Evolutionary conservation across 2,329 filamentous ascomycete species (phyloP).

Genomic region (Cladosporium sp.): DNA sequence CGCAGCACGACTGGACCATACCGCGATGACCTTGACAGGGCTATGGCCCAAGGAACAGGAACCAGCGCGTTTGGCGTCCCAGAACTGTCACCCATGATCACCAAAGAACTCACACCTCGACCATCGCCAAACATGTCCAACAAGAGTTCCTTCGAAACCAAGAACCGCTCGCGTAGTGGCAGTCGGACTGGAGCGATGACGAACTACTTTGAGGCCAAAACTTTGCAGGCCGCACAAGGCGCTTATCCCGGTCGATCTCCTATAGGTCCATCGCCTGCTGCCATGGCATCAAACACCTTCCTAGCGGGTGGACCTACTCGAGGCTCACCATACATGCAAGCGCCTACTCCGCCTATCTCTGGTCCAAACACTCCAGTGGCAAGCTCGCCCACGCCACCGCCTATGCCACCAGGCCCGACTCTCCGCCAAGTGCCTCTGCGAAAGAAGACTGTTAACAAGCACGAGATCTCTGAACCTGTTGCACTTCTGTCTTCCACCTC

Average conservation of each 20-base stretch:
- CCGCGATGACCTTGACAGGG: slow-evolving; percentile 50
- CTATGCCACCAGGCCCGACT: slow-evolving; percentile 33
- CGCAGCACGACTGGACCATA: slow-evolving; percentile 49
- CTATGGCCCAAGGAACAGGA: slow-evolving; percentile 45
- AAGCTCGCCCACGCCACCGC: slow-evolving; percentile 16
- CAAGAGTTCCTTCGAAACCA: slow-evolving; percentile 19
- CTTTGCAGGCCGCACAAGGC: background rate
- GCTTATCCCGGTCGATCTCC: background rate
- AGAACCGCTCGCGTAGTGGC: slow-evolving; percentile 18
- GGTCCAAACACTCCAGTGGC: slow-evolving; percentile 40
- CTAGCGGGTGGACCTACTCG: slow-evolving; percentile 16
- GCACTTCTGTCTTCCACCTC: slow-evolving; percentile 52
- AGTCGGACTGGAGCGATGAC: slow-evolving; percentile 15
- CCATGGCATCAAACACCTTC: slow-evolving; percentile 21
- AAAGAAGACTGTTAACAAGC: slow-evolving; percentile 58
- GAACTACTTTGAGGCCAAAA: slow-evolving; percentile 28
- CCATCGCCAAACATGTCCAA: slow-evolving; percentile 24
- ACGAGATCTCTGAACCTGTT: slow-evolving; percentile 57
- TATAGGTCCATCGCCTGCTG: slow-evolving; percentile 17
- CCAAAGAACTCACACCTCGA: slow-evolving; percentile 31
- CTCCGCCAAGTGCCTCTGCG: slow-evolving; percentile 42
- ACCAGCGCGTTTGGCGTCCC: slow-evolving; percentile 30
- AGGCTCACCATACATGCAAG: slow-evolving; percentile 45
- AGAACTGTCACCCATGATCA: slow-evolving; percentile 31
- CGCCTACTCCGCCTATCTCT: slow-evolving; percentile 51